These are phyloP conservation scores for Eimeria sp. DNA, from an alignment of 169 alveolate species.

Conservation along the genomic window DNA sequence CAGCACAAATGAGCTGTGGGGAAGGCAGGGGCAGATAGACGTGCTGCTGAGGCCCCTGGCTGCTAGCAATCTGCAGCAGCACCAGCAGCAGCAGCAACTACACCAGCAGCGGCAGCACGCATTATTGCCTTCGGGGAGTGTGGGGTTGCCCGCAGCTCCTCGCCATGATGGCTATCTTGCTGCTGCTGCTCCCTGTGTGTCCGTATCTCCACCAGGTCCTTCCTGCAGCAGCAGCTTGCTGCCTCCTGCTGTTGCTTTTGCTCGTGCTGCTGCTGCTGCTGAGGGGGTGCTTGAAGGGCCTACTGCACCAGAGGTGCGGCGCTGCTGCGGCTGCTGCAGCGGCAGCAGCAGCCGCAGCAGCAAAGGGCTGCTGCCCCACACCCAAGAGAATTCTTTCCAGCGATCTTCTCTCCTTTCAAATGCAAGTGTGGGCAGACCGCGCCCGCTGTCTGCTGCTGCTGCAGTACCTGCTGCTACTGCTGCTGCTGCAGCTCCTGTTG, in stretches of 20 bases:
- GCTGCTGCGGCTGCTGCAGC: conserved; percentile 67
- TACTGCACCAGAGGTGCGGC: neutral
- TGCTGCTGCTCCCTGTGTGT: neutral
- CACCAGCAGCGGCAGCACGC: conserved; percentile 28
- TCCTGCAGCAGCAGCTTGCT: conserved; percentile 20
- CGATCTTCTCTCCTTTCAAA: conserved; percentile 31
- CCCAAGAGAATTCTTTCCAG: neutral
- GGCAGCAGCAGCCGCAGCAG: conserved; percentile 37
- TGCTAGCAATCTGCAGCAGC: conserved; percentile 15
- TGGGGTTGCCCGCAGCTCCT: neutral
- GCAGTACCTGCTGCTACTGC: conserved; percentile 4
- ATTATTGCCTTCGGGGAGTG: neutral
- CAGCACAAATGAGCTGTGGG: conserved; percentile 3
- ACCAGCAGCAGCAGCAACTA: conserved; percentile 24
- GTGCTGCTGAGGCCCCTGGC: neutral
- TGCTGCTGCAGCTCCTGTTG: neutral
- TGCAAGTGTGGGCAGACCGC: conserved; percentile 52
- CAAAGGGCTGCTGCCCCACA: neutral
- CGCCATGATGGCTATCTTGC: neutral
- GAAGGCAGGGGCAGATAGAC: neutral
- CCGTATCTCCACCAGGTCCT: neutral
- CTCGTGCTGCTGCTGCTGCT: conserved; percentile 48
- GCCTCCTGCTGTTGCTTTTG: conserved; percentile 32
- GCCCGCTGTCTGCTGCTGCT: conserved; percentile 36
- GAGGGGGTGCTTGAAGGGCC: conserved; percentile 24